A percentile compares a stretch with the other conserved stretches of the same genome.
phyloP scores from a whole-genome alignment of 2,329 filamentous ascomycete genomes.

The Cytospora chrysosperma region DNA sequence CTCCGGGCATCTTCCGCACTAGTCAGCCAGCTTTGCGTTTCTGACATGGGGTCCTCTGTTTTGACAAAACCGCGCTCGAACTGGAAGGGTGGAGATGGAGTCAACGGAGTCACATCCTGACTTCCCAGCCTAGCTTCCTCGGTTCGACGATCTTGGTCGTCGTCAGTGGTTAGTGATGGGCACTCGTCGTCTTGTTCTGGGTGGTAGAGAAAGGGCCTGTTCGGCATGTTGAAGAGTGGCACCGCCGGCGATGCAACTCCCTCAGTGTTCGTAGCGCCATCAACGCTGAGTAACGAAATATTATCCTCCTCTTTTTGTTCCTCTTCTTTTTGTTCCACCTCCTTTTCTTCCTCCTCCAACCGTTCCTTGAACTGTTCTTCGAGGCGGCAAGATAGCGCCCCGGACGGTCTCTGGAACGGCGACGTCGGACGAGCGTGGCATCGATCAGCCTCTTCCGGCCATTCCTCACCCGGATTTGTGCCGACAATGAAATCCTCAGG shows the following conservation, averaged over 20 bases:
- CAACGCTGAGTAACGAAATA: neutral
- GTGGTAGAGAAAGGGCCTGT: neutral
- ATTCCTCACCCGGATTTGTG: neutral
- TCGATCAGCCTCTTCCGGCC: neutral
- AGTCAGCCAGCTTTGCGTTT: neutral
- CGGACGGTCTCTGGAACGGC: neutral
- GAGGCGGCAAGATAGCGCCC: neutral
- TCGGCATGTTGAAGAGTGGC: neutral
- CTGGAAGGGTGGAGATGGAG: neutral
- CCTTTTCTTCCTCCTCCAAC: neutral
- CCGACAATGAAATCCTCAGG: neutral
- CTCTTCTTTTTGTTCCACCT: neutral
- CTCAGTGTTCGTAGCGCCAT: neutral
- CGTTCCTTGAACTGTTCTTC: no score
- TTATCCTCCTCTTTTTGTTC: neutral
- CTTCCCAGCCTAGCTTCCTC: neutral
- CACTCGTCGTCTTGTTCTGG: neutral
- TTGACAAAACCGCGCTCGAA: neutral
- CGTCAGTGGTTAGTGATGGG: neutral
- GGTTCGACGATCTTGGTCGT: neutral
- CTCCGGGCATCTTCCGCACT: no score
- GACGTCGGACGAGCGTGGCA: neutral
- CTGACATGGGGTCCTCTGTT: neutral
- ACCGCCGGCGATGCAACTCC: neutral
- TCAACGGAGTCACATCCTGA: neutral